Evolutionary conservation across 441 rosid genomes (phyloP).

Genomic region (Eruca vesicaria): DNA sequence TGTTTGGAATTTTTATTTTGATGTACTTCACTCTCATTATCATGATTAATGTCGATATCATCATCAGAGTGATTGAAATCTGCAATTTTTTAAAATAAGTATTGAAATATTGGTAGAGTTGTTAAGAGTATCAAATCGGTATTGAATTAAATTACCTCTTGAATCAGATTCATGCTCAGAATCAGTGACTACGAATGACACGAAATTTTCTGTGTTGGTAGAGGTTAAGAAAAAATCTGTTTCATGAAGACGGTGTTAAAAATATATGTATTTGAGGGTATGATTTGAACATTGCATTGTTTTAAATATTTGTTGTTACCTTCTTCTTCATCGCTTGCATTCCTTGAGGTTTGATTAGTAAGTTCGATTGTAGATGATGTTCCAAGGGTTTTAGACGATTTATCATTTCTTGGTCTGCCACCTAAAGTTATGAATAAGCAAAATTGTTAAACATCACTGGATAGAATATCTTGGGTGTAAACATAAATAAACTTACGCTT

Average conservation of each 20-base stretch:
- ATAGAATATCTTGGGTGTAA: too few relatives aligned
- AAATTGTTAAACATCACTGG: too few relatives aligned
- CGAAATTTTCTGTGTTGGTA: neutral
- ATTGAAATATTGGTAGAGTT: too few relatives aligned
- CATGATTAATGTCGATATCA: neutral
- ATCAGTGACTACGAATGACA: neutral
- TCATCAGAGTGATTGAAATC: neutral
- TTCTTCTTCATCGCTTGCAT: neutral
- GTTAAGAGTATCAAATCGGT: too few relatives aligned
- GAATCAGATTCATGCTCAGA: neutral
- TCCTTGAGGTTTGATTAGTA: neutral
- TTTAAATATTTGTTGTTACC: neutral
- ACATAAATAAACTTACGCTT: neutral
- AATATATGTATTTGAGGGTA: neutral
- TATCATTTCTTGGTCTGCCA: neutral
- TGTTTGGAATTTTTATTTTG: neutral
- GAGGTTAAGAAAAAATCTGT: neutral
- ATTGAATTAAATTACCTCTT: neutral
- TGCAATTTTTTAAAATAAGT: too few relatives aligned
- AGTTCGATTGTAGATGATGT: neutral
- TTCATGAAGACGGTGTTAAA: neutral
- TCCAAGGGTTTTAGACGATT: neutral
- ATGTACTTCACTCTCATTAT: neutral
- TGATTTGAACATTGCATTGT: neutral
- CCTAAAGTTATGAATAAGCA: neutral